These are phyloP conservation scores for Colletotrichum caudatum DNA, from an alignment of 2,329 filamentous ascomycete genomes.

Conservation along the genomic window DNA sequence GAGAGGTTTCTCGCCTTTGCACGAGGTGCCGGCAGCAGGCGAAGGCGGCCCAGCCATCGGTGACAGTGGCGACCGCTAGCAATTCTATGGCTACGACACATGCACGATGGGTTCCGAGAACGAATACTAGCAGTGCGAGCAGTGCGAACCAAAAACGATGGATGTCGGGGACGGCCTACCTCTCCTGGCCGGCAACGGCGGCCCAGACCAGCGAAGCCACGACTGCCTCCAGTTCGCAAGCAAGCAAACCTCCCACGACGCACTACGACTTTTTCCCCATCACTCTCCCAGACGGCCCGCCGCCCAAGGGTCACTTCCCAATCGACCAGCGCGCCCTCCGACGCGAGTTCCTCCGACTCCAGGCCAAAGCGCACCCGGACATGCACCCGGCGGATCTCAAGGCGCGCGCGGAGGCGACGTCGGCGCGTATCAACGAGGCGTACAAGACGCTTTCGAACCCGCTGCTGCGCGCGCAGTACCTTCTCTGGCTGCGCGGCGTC, in stretches of 20 bases:
- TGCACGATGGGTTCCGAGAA: conserved; percentile 4
- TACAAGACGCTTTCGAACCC: conserved; percentile 87
- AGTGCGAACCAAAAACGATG: conserved; percentile 27
- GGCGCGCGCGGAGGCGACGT: conserved; percentile 78
- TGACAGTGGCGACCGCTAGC: conserved; percentile 33
- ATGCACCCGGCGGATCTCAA: conserved; percentile 67
- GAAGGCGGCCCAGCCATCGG: conserved; percentile 41
- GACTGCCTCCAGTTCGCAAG: conserved; percentile 10
- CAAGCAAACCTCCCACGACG: conserved; percentile 56
- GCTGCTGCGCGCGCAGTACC: conserved; percentile 86
- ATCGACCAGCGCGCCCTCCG: conserved; percentile 79
- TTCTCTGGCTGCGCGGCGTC: conserved; percentile 79
- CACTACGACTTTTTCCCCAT: conserved; percentile 91
- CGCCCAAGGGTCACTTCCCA: conserved; percentile 80
- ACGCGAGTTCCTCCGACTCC: conserved; percentile 87
- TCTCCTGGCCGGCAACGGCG: conserved; percentile 22
- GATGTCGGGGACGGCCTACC: conserved; percentile 24
- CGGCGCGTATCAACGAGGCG: conserved; percentile 88
- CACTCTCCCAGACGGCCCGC: conserved; percentile 81
- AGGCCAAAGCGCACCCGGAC: conserved; percentile 82
- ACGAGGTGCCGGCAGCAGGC: conserved; percentile 50
- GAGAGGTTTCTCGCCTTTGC: conserved; percentile 51
- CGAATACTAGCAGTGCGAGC: not conserved
- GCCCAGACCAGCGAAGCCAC: conserved; percentile 17
- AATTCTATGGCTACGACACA: conserved; percentile 15